These are phyloP conservation scores for Quercus suber DNA, from an alignment of 306 rosid species.

Conservation along the genomic window DNA sequence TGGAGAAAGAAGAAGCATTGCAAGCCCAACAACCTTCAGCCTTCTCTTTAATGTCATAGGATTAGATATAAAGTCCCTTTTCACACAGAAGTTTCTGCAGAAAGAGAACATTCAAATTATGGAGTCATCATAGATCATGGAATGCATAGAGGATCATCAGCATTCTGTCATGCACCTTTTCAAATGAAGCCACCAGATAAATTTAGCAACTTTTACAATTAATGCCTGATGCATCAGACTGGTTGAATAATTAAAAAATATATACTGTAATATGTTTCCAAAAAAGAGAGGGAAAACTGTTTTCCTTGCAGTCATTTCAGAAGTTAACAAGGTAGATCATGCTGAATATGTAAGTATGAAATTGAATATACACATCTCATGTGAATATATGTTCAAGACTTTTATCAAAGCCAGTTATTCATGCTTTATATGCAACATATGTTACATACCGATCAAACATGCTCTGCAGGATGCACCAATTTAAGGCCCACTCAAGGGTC, in stretches of 20 bases:
- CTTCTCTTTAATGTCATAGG: conserved; percentile 77
- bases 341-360: not conserved
- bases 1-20: conserved; percentile 91
- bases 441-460: conserved; percentile 91
- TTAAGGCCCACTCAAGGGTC: conserved; percentile 96
- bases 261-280: not conserved
- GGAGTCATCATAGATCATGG: conserved; percentile 14
- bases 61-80: conserved; percentile 73
- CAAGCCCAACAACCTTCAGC: conserved; percentile 80
- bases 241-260: not conserved
- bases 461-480: conserved; percentile 94
- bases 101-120: conserved; percentile 19
- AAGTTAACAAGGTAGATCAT: not conserved
- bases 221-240: not conserved
- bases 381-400: conserved; percentile 6
- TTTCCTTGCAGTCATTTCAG: not conserved
- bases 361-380: not conserved
- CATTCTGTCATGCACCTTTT: conserved; percentile 3
- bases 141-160: conserved; percentile 7
- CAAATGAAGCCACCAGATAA: not conserved
- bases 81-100: conserved; percentile 73
- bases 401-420: not conserved
- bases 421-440: conserved; percentile 15
- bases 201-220: not conserved
- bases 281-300: not conserved